Evolutionary conservation across 2,329 filamentous ascomycete species (phyloP).

Genomic region (Cadophora sp.): DNA sequence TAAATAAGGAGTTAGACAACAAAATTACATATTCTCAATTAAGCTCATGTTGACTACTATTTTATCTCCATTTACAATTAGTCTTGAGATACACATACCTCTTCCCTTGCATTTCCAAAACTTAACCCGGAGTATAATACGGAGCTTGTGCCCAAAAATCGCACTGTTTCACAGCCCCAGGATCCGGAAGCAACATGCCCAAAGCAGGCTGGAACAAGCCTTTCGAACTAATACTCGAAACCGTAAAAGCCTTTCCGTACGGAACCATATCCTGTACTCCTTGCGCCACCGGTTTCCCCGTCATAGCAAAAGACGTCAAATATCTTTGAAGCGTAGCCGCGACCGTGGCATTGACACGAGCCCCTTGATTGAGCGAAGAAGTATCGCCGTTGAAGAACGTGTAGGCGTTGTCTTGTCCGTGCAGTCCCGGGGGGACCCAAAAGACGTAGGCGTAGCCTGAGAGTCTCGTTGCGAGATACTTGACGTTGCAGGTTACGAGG

Average conservation of each 20-base stretch:
- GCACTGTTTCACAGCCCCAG: neutral
- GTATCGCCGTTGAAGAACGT: conserved; percentile 56
- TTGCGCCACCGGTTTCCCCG: conserved; percentile 43
- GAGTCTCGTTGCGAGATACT: conserved; percentile 53
- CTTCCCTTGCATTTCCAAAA: neutral
- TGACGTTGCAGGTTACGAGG: conserved; percentile 58
- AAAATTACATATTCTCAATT: too few species aligned
- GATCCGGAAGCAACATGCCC: conserved; percentile 6
- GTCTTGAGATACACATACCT: neutral
- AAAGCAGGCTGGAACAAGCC: conserved; percentile 19
- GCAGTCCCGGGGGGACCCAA: conserved; percentile 57
- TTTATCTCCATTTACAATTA: neutral
- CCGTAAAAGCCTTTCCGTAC: conserved; percentile 33
- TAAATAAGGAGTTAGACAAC: neutral
- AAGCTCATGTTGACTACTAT: too few species aligned
- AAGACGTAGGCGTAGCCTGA: conserved; percentile 57
- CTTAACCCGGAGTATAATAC: neutral
- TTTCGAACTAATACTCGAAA: conserved; percentile 26
- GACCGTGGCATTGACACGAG: conserved; percentile 41
- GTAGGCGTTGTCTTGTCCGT: conserved; percentile 58
- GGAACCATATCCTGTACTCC: conserved; percentile 34
- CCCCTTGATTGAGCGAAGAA: conserved; percentile 32
- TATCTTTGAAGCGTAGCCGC: conserved; percentile 47
- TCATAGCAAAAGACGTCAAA: conserved; percentile 45
- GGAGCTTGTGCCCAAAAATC: conserved; percentile 1